These are phyloP conservation scores for Myxozyma kluyveri DNA, from an alignment of 805 yeast species.

Conservation along the genomic window DNA sequence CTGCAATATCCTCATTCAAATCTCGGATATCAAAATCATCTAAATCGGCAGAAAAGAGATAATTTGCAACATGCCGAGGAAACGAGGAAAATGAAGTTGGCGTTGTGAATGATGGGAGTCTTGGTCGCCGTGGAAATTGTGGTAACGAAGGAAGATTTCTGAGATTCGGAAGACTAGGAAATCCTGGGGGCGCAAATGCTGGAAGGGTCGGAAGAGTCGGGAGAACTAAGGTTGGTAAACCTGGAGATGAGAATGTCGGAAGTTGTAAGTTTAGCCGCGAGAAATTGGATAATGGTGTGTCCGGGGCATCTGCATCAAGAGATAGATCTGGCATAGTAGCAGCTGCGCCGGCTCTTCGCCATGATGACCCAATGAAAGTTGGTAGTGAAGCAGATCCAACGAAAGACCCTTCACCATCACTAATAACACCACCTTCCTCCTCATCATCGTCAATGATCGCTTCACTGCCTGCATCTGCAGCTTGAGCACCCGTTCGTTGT, in stretches of 20 bases:
- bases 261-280: neutral
- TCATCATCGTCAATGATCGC: slow-evolving; percentile 2
- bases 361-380: no score
- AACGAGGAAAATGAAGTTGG: slow-evolving; percentile 16
- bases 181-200: neutral
- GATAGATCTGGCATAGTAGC: neutral
- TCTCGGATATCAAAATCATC: slow-evolving; percentile 1
- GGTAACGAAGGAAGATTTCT: neutral
- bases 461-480: neutral
- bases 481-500: neutral
- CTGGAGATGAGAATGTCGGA: neutral
- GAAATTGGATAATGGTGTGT: neutral
- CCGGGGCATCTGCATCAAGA: neutral
- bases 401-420: no score
- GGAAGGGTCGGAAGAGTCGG: slow-evolving; percentile 9
- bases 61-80: slow-evolving; percentile 23
- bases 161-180: neutral
- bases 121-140: neutral
- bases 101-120: slow-evolving; percentile 1
- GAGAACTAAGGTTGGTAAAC: slow-evolving; percentile 1
- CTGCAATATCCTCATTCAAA: neutral
- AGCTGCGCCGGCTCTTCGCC: neutral
- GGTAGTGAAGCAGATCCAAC: no score
- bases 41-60: slow-evolving; percentile 14
- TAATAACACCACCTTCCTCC: neutral